Evolutionary conservation across 768 basidiomycete species (phyloP), one percentile per base, ranked within the genome.

Genomic region (Amanita phalloides): DNA sequence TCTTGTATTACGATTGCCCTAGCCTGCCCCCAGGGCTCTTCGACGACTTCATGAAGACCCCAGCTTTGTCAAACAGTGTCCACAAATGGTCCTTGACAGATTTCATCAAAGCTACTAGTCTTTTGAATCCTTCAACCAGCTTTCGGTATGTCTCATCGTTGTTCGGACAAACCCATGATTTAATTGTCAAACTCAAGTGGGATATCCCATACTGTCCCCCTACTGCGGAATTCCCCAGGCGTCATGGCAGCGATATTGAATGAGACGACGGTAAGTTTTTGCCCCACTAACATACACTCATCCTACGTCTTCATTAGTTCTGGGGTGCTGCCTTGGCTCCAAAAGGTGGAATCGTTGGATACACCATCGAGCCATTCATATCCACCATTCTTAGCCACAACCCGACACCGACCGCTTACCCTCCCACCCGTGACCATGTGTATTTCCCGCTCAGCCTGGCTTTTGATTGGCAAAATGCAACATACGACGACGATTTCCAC

Each of bases 1-100:
- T 74, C 0, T 45, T 80, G 26, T 83, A 81, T 61, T 81, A 82
- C 56, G 73, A 82, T 56, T 71, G 54, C 1, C 77, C 78, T 3
- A 66, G 61, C 0, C 13, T 9, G 3, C 32, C 32, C 32, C 32
- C 9, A 9, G 32, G 32, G 10, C 32, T 32, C 32, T 32, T 32
- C 10, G 32, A 32, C 5, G 10, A 32, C 10, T 32, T 32, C 32
- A 10, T 32, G 32, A 32, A 32, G 3, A 71, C 77, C 33, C 71
- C 71, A 0, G 49, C 55, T 17, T 32, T 67, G 21, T 54, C 57
- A 6, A 54, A 60, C 37, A 66, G 70, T 49, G 59, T 74, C 1
- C 50, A 49, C 11, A 71, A 70, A 0, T 61, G 69, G 13, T 60
- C 61, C 0, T 73, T 68, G 51, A 9, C 62, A 4, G 61, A 64